phyloP scores from a whole-genome alignment of 1,139 yeast genomes.

The Zygosaccharomyces pseudobailii region DNA sequence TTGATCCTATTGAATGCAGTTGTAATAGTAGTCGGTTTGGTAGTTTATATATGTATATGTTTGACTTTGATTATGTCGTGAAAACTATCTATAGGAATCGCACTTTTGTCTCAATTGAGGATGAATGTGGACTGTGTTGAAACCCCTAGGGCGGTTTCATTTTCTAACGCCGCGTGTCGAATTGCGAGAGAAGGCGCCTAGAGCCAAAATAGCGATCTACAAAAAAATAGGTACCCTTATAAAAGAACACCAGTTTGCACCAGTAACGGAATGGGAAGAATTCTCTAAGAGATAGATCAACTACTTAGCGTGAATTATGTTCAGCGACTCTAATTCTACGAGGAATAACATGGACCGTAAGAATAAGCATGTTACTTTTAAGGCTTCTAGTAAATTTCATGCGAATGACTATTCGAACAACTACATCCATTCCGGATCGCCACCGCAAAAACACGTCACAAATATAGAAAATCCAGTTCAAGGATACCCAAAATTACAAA shows the following conservation, averaged over 20 bases:
- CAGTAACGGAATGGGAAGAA: too few relatives aligned
- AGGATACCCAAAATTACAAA: constrained; percentile 82
- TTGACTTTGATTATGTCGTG: not conserved
- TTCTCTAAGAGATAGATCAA: too few relatives aligned
- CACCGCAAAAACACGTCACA: constrained; percentile 61
- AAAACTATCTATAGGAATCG: not conserved
- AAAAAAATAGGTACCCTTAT: not conserved
- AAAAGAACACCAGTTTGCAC: not conserved
- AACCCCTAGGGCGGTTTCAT: not conserved
- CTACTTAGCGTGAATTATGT: too few relatives aligned
- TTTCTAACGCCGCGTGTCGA: constrained; percentile 3
- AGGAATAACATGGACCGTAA: constrained; percentile 1
- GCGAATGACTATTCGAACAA: constrained; percentile 67
- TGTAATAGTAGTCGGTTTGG: not conserved
- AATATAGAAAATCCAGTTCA: constrained; percentile 62
- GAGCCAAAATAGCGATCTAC: not conserved
- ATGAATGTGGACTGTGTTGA: not conserved
- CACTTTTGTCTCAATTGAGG: constrained; percentile 1
- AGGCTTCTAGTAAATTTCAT: constrained; percentile 23
- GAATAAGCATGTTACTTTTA: constrained; percentile 21
- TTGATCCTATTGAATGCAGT: not conserved
- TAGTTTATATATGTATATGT: not conserved
- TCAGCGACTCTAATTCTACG: not conserved
- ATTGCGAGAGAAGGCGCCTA: not conserved
- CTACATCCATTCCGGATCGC: constrained; percentile 54